phyloP scores from a whole-genome alignment of 345 rosid genomes.

The Hirschfeldia incana region DNA sequence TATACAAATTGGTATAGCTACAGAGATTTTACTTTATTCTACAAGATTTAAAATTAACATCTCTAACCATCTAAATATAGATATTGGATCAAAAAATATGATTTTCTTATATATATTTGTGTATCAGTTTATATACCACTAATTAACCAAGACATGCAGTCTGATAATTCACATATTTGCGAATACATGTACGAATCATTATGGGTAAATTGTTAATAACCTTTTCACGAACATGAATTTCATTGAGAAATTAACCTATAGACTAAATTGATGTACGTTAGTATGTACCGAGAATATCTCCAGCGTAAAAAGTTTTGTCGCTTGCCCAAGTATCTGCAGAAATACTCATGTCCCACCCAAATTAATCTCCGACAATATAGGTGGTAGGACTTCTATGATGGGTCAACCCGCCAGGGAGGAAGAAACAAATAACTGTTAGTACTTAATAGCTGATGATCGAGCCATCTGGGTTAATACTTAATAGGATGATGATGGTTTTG shows the following conservation, averaged over 20 bases:
- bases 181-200: too few relatives aligned
- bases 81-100: not conserved
- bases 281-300: conserved; percentile 26
- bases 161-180: too few relatives aligned
- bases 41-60: not conserved
- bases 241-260: not conserved
- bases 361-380: not conserved
- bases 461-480: conserved; percentile 8
- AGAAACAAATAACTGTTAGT: not conserved
- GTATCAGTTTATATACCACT: too few relatives aligned
- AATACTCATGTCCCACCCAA: not conserved
- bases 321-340: conserved; percentile 20
- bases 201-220: not conserved
- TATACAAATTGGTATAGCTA: not conserved
- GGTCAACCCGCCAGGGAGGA: not conserved
- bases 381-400: conserved; percentile 1
- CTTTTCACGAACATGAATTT: not conserved
- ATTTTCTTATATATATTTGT: too few relatives aligned
- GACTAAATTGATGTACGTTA: too few relatives aligned
- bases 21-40: not conserved
- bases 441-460: not conserved
- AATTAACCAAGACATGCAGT: too few relatives aligned
- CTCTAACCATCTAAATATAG: not conserved
- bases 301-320: conserved; percentile 28
- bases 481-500: not conserved